Evolutionary conservation across 768 basidiomycete genomes (phyloP).

Genomic region (Asterophora lycoperdoides): DNA sequence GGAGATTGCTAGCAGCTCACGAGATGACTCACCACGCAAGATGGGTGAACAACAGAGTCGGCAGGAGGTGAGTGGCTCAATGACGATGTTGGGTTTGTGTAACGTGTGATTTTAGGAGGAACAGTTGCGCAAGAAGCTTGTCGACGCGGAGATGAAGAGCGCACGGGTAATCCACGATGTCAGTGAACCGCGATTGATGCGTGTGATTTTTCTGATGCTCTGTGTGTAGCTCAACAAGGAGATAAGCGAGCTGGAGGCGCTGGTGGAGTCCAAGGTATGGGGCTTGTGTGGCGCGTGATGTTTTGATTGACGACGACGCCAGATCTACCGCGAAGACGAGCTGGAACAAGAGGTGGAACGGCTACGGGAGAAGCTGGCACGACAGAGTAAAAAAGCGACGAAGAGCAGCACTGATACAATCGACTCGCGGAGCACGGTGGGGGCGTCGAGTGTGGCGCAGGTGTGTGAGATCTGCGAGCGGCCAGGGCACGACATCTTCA

Average conservation of each 20-base stretch:
- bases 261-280: conserved; percentile 89
- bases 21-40: conserved; percentile 32
- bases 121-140: conserved; percentile 62
- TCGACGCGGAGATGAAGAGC: conserved; percentile 72
- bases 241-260: conserved; percentile 84
- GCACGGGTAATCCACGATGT: conserved; percentile 68
- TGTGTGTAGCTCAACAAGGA: conserved; percentile 75
- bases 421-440: conserved; percentile 26
- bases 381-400: conserved; percentile 55
- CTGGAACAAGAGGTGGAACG: conserved; percentile 81
- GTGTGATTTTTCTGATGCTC: conserved; percentile 1
- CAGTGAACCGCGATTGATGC: neutral
- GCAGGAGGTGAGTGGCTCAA: conserved; percentile 42
- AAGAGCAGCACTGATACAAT: conserved; percentile 37
- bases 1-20: conserved; percentile 28
- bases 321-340: conserved; percentile 93
- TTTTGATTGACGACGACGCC: neutral
- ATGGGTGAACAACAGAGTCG: conserved; percentile 47
- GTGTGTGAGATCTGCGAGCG: conserved; percentile 87
- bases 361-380: conserved; percentile 64
- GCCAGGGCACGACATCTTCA: conserved; percentile 83
- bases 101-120: conserved; percentile 45
- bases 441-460: conserved; percentile 29
- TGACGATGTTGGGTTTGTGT: neutral
- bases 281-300: neutral